Evolutionary conservation across 1,284 basidiomycete species (phyloP), one percentile per base, ranked within the genome.

Genomic region (Microbotryomycetes sp.): DNA sequence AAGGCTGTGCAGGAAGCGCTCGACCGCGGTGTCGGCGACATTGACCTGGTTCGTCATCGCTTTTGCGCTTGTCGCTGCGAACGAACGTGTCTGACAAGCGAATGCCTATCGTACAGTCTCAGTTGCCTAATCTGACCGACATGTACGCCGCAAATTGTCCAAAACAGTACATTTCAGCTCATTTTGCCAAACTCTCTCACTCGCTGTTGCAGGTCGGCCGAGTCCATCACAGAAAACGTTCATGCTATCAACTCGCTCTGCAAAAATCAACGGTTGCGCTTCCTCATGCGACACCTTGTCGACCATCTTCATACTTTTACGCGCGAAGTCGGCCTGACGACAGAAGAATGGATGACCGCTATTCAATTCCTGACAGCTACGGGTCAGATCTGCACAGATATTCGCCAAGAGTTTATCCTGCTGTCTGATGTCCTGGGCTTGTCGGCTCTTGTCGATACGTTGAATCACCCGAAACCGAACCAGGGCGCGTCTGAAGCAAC

Each of bases 291-390:
- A 60, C 75, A 73, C 23, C 78, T 83, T 53, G 71, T 85, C 48
- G 76, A 78, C 52, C 86, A 89, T 71, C 67, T 89, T 2, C 88
- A 89, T 72, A 79, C 81, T 35, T 88, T 88, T 69, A 78, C 86
- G 21, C 80, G 80, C 53, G 88, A 91, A 74, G 86, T 85, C 1
- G 78, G 83, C 60, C 74, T 91, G 53, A 88, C 87, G 9, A 85
- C 85, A 0, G 85, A 90, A 7, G 89, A 92, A 77, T 92, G 90
- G 89, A 86, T 88, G 83, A 75, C 79, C 21, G 79, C 86, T 0
- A 84, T 91, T 69, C 74, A 85, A 62, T 91, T 90, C 77, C 77
- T 91, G 66, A 91, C 87, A 1, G 78, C 78, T 18, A 82, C 81
- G 0, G 88, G 89, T 6, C 80, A 91, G 76, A 87, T 76, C 62